Conservation (phyloP, 441 rosid species). For the Bocquillonia castaneifolia region DNA sequence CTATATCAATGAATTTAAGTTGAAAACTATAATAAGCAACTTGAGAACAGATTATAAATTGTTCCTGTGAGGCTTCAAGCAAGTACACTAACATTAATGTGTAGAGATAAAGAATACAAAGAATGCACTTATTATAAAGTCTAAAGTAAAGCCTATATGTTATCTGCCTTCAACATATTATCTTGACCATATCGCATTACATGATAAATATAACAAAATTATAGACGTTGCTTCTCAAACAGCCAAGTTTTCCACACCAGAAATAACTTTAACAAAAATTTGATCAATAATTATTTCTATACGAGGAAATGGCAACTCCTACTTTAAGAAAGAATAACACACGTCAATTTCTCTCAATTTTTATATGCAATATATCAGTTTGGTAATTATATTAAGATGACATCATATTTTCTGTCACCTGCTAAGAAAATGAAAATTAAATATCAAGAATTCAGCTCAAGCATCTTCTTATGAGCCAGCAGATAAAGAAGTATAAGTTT, state of each 20-base stretch:
- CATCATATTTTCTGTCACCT: conserved; percentile 11
- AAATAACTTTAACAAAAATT: neutral
- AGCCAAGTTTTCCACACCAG: neutral
- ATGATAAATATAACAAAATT: too few species aligned
- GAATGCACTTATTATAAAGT: neutral
- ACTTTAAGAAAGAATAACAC: neutral
- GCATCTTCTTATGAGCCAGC: neutral
- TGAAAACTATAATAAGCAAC: neutral
- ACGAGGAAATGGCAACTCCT: neutral
- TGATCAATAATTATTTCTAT: neutral
- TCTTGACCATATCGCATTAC: neutral
- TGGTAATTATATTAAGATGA: neutral
- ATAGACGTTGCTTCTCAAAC: too few species aligned
- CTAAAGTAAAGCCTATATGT: neutral
- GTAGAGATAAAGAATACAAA: neutral
- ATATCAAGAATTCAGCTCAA: conserved; percentile 2
- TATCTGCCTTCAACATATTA: neutral
- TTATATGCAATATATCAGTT: neutral
- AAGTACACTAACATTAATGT: neutral
- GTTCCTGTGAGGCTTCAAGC: neutral
- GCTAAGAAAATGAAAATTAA: neutral
- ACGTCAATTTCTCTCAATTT: neutral
- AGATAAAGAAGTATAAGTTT: neutral
- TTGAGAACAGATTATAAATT: too few species aligned
- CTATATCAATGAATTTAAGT: neutral